Conservation (phyloP, 148 eudicot species). For the Arbutus unedo region DNA sequence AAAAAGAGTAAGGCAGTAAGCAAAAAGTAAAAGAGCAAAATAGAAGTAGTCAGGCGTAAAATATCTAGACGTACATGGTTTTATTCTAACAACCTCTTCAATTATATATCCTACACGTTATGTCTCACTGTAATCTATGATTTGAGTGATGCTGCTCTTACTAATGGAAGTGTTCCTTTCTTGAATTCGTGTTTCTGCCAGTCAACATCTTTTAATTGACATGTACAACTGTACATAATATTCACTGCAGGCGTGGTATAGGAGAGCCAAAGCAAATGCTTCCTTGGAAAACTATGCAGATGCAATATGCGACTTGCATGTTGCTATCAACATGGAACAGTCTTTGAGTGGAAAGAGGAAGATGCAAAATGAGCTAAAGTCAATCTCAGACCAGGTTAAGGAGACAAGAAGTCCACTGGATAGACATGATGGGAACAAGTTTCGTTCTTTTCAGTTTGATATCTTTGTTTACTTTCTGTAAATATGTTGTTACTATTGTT, state of each 20-base stretch:
- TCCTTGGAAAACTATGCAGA: slow-evolving; percentile 60
- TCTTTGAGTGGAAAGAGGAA: slow-evolving; percentile 65
- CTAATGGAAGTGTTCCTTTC: slow-evolving; percentile 1
- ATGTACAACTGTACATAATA: slow-evolving; percentile 5
- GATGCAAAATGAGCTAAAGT: slow-evolving; percentile 58
- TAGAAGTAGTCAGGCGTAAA: background rate
- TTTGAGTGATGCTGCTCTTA: slow-evolving; percentile 3
- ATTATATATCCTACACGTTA: background rate
- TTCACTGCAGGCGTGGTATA: slow-evolving; percentile 77
- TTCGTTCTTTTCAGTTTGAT: slow-evolving; percentile 31
- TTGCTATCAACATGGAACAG: slow-evolving; percentile 54
- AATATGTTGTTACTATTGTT: background rate
- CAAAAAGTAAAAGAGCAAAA: background rate
- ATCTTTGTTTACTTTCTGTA: background rate
- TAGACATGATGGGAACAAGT: slow-evolving; percentile 22
- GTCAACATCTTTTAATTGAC: slow-evolving; percentile 9
- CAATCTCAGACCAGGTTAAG: slow-evolving; percentile 24
- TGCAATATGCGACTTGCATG: slow-evolving; percentile 54
- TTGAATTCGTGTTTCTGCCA: slow-evolving; percentile 11
- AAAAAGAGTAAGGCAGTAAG: background rate
- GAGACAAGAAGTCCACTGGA: slow-evolving; percentile 19
- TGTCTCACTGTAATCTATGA: slow-evolving; percentile 4
- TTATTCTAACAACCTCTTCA: background rate
- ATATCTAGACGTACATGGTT: background rate
- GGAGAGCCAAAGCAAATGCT: slow-evolving; percentile 79